Evolutionary conservation across 768 basidiomycete genomes (phyloP), one percentile per base, ranked within the genome.

Genomic region (Podaxis carcinomalis): DNA sequence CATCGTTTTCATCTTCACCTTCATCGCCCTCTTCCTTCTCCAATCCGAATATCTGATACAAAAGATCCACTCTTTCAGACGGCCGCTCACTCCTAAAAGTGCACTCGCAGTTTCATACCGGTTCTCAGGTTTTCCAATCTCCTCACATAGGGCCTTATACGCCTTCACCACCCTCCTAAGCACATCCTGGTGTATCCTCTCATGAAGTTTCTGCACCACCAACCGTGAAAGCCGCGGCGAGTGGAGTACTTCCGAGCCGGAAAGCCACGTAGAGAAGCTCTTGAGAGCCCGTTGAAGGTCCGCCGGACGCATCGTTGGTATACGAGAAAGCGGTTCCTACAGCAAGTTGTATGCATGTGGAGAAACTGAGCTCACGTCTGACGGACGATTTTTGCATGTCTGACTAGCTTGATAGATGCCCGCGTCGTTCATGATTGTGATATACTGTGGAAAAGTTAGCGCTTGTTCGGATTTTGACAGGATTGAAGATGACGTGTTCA

Each of bases 61-160:
- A 70, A 65, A 90, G 71, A 68, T 83, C 82, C 35, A 86, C 81
- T 69, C 90, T 88, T 56, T 92, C 92, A 75, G 93, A 93, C 19
- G 92, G 92, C 71, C 92, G 73, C 74, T 91, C 88, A 63, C 88
- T 86, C 13, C 90, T 40, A 96, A 73, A 60, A 96, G 70, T 21
- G 94, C 95, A 62, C 86, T 81, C 14, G 87, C 91, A n/a, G 95
- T 95, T 74, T 98, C 95, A 68, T 98, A 99, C 71, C 80, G 81
- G 64, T 93, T 93, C 71, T 84, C 82, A 44, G 86, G 82, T 57
- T 83, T 85, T 68, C 83, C 81, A 14, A 98, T 90, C 58, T 87
- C 84, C 50, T 87, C 88, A 70, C 90, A 95, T 2, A 98, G 32
- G 6, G 9, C 9, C 62, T 56, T 80, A 73, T 98, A 99, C 2